A percentile compares a stretch with the other conserved stretches of the same genome.
phyloP scores from a whole-genome alignment of 805 yeast genomes.

The Naumovozyma baii region DNA sequence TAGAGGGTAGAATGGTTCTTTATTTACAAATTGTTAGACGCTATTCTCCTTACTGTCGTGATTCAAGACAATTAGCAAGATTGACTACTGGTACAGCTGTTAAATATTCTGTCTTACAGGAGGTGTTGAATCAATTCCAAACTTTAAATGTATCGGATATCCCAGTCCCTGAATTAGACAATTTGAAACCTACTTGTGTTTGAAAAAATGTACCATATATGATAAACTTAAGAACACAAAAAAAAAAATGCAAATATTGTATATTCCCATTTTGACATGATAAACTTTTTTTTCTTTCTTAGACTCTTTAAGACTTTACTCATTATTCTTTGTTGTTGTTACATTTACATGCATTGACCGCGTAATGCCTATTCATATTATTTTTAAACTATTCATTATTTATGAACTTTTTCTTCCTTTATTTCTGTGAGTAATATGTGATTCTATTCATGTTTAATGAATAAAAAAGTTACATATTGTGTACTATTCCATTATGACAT shows the following conservation, averaged over 20 bases:
- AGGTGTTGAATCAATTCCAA: slow-evolving; percentile 32
- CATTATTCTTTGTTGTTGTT: not conserved
- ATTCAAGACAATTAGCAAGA: slow-evolving; percentile 38
- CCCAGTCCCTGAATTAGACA: slow-evolving; percentile 34
- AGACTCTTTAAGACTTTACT: not conserved
- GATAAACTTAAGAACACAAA: not conserved
- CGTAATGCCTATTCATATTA: not conserved
- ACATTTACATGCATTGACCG: not conserved
- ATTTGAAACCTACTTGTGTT: slow-evolving; percentile 23
- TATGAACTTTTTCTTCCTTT: too few species aligned
- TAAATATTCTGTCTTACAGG: slow-evolving; percentile 34
- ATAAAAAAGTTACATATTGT: too few species aligned
- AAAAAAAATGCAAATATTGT: not conserved
- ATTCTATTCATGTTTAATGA: too few species aligned
- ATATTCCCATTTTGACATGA: not conserved
- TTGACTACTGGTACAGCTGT: slow-evolving; percentile 38
- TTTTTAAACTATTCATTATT: too few species aligned
- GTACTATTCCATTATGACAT: not conserved
- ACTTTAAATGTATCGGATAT: slow-evolving; percentile 33
- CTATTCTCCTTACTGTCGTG: slow-evolving; percentile 40
- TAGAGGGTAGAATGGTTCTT: slow-evolving; percentile 39
- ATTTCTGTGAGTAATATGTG: too few species aligned
- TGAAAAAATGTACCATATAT: slow-evolving; percentile 1
- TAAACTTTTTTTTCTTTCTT: not conserved
- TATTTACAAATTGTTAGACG: slow-evolving; percentile 47